phyloP scores from a whole-genome alignment of 2,329 filamentous ascomycete species.

The Phaeosphaeriaceae sp. region DNA sequence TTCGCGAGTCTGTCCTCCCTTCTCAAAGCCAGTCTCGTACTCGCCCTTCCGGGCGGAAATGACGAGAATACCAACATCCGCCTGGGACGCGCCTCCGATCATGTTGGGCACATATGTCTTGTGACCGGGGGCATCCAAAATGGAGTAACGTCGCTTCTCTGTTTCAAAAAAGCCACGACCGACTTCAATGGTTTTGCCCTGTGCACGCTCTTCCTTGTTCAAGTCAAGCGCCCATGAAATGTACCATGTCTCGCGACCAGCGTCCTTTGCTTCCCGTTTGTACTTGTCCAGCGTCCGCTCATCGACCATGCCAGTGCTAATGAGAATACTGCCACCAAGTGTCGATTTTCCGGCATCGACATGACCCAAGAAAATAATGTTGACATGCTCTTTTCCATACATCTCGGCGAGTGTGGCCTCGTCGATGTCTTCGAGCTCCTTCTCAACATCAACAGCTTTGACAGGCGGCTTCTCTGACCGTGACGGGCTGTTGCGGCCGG shows the following conservation, averaged over 20 bases:
- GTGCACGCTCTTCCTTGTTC: slow-evolving; percentile 93
- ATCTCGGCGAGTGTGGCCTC: slow-evolving; percentile 90
- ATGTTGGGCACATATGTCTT: slow-evolving; percentile 98
- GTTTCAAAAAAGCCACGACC: slow-evolving; percentile 93
- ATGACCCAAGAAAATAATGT: slow-evolving; percentile 97
- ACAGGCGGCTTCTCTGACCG: slow-evolving; percentile 64
- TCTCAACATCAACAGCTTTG: slow-evolving; percentile 81
- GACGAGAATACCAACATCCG: slow-evolving; percentile 81
- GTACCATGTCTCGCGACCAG: slow-evolving; percentile 98
- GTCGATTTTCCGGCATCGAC: slow-evolving; percentile 99
- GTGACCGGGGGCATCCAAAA: slow-evolving; percentile 95
- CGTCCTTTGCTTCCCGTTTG: slow-evolving; percentile 85
- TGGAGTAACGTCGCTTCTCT: slow-evolving; percentile 93
- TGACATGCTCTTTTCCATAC: slow-evolving; percentile 92
- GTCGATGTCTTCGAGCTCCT: slow-evolving; percentile 81
- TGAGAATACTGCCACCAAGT: slow-evolving; percentile 89
- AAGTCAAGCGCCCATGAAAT: slow-evolving; percentile 97
- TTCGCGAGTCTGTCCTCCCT: slow-evolving; percentile 94
- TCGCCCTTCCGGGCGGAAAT: slow-evolving; percentile 97
- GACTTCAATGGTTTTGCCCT: slow-evolving; percentile 98
- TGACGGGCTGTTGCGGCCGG: slow-evolving; percentile 81
- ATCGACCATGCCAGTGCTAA: slow-evolving; percentile 98
- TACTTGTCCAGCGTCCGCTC: slow-evolving; percentile 98
- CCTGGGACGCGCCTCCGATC: slow-evolving; percentile 82
- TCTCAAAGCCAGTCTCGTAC: slow-evolving; percentile 98